A percentile compares a stretch with the other conserved stretches of the same genome.
Evolutionary conservation across 1,284 basidiomycete species (phyloP).

Genomic region (Cryptococcus wingfieldii): DNA sequence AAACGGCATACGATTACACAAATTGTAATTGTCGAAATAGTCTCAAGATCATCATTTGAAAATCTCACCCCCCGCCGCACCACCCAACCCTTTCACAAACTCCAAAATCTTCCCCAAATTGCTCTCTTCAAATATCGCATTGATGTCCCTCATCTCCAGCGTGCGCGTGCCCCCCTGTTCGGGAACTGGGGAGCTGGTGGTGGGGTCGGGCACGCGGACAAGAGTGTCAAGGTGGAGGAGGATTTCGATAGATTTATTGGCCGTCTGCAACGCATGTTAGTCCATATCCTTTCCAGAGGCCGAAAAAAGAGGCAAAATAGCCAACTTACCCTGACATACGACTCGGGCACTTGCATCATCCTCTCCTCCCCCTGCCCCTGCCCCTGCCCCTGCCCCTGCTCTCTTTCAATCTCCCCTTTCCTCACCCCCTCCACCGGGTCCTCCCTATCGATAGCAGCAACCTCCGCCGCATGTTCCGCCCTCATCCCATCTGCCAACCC

Average conservation of each 20-base stretch:
- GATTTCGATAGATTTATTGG: slow-evolving; percentile 2
- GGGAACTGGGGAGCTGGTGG: too few relatives aligned
- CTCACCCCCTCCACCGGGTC: not conserved
- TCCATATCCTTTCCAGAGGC: not conserved
- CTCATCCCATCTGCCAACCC: slow-evolving; percentile 23
- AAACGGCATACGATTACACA: too few relatives aligned
- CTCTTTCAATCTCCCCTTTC: not conserved
- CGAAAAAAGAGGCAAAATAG: not conserved
- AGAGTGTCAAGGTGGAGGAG: slow-evolving; percentile 6
- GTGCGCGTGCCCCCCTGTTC: too few relatives aligned
- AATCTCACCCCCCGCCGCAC: too few relatives aligned
- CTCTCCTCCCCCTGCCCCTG: not conserved
- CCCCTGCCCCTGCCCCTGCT: not conserved
- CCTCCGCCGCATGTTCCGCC: not conserved
- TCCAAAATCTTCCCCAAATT: slow-evolving; percentile 3
- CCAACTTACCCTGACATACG: slow-evolving; percentile 64
- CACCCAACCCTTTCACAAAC: not conserved
- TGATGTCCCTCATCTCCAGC: not conserved
- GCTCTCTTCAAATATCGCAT: not conserved
- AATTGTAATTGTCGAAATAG: too few relatives aligned
- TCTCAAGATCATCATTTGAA: too few relatives aligned
- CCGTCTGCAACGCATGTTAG: slow-evolving; percentile 1
- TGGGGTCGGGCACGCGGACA: not conserved
- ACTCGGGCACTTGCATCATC: slow-evolving; percentile 2
- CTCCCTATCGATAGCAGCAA: not conserved